Percentiles rank a stretch among this genome's conserved stretches.
Evolutionary conservation across 345 rosid genomes (phyloP).

Genomic region (Pistacia atlantica): DNA sequence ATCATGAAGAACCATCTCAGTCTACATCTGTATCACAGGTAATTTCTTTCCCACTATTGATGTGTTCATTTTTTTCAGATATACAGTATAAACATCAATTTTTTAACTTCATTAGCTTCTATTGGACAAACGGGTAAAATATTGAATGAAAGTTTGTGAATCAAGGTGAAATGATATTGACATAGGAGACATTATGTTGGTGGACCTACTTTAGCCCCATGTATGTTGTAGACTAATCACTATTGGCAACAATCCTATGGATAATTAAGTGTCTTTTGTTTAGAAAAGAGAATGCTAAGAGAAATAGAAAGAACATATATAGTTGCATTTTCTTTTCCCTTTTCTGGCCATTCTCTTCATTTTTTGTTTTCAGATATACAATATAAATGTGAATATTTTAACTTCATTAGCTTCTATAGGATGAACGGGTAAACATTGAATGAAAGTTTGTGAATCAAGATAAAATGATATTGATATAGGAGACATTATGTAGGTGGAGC

Average conservation of each 20-base stretch:
- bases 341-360: neutral
- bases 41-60: constrained; percentile 12
- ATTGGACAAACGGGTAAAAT: neutral
- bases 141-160: neutral
- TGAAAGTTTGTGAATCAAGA: neutral
- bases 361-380: neutral
- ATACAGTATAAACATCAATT: neutral
- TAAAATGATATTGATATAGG: neutral
- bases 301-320: too few relatives aligned
- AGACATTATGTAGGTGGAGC: neutral
- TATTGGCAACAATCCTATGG: too few relatives aligned
- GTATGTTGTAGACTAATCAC: too few relatives aligned
- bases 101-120: neutral
- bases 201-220: too few relatives aligned
- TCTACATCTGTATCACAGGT: constrained; percentile 59
- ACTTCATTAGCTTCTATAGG: neutral
- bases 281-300: too few relatives aligned
- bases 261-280: too few relatives aligned
- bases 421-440: neutral
- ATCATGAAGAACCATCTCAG: constrained; percentile 46
- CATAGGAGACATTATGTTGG: neutral
- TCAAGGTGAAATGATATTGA: neutral
- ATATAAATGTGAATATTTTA: neutral
- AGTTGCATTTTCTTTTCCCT: too few relatives aligned
- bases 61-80: neutral